Evolutionary conservation across 306 rosid genomes (phyloP), one percentile per base, ranked within the genome.

Genomic region (Ormosia semicastrata): DNA sequence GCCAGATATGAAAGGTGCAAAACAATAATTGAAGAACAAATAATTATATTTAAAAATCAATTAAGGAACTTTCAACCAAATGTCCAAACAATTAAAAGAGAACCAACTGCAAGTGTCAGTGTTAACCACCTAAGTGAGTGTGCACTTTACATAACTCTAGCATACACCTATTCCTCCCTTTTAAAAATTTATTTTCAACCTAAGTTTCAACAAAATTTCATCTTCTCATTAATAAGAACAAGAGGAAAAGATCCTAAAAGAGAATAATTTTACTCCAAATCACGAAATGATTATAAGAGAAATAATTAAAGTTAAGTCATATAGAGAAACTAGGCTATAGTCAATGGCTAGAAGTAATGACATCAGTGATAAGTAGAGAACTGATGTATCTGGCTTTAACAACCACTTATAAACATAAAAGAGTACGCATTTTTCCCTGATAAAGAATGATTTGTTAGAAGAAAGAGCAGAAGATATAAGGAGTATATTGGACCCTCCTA

Each of bases 11-110:
- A 72, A 40, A 77, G 39, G 49, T 29, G 64, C 9, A 63, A 83
- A 50, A 75, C 24, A 74, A 54, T 36, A 39, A 52, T 9, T 50
- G 39, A 14, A 83, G 10, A 43, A 33, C 13, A 18, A 63, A 83
- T 32, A 64, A 43, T 74, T 59, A 74, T 29, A 86, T 75, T 54
- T 65, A 76, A 29, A 78, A 57, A 76, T 32, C 59, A 66, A 52
- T 49, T 9, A 66, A 33, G 59, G 76, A 75, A 54, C 58, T 62
- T 60, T 43, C 46, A 80, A 64, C 65, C 13, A 49, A 49, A 13
- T 6, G 14, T 49, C 54, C 49, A 69, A 70, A 62, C 59, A 79
- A 75, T 69, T 65, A 78, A 71, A 53, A 56, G 36, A 76, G 79
- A 71, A 36, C 12, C 13, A 64, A 54, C 24, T 6, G 14, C 32